These are phyloP conservation scores for Stephania yunnanensis DNA, from an alignment of 164 flowering plant species.

Conservation along the genomic window DNA sequence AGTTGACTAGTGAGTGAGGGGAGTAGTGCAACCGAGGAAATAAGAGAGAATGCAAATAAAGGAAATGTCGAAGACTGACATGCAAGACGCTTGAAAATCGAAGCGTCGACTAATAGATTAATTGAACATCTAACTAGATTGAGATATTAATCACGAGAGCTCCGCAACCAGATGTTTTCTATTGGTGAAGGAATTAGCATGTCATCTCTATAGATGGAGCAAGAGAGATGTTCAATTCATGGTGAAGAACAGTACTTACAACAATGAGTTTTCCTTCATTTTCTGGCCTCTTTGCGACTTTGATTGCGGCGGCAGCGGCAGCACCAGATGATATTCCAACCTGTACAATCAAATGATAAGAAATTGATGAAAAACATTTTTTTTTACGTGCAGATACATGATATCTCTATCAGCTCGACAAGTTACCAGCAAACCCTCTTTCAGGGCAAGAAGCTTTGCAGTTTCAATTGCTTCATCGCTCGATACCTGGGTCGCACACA, in stretches of 20 bases:
- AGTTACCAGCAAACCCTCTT: slow-evolving; percentile 39
- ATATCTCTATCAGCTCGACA: slow-evolving; percentile 2
- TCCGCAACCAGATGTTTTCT: not conserved
- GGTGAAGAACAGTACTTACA: slow-evolving; percentile 39
- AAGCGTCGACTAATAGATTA: not conserved
- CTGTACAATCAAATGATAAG: slow-evolving; percentile 8
- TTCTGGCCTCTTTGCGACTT: slow-evolving; percentile 47
- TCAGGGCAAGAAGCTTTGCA: slow-evolving; percentile 34
- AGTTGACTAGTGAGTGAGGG: not conserved
- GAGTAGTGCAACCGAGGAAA: not conserved
- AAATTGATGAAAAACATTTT: not conserved
- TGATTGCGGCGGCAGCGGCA: slow-evolving; percentile 27
- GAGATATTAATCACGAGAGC: not conserved
- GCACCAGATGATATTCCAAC: slow-evolving; percentile 31
- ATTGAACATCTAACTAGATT: not conserved
- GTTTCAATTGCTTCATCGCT: slow-evolving; percentile 42
- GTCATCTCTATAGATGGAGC: not conserved
- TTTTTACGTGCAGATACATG: not conserved
- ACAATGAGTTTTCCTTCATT: slow-evolving; percentile 79
- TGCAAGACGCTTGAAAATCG: not conserved
- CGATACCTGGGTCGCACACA: slow-evolving; percentile 23
- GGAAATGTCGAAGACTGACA: not conserved
- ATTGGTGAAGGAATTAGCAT: not conserved
- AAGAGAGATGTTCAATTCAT: not conserved
- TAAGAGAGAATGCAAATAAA: not conserved